phyloP scores from a whole-genome alignment of 2,329 filamentous ascomycete species.

The Clathrospora elynae region DNA sequence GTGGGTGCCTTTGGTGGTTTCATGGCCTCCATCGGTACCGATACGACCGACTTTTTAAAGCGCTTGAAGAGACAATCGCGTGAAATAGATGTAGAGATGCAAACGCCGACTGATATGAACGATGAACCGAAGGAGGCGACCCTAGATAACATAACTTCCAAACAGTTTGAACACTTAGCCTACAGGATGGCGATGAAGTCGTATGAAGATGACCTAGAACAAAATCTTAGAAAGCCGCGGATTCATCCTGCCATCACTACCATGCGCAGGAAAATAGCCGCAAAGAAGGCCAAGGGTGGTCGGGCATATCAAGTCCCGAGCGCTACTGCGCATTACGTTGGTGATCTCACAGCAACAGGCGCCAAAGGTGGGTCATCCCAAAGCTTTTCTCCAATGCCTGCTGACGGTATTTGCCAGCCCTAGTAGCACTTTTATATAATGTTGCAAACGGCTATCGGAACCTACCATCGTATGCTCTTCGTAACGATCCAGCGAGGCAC shows the following conservation, averaged over 20 bases:
- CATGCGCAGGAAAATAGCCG: conserved; percentile 7
- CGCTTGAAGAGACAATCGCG: conserved; percentile 12
- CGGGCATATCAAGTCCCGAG: conserved; percentile 21
- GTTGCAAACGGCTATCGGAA: conserved; percentile 28
- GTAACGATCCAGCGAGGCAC: conserved; percentile 19
- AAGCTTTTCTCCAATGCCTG: not conserved
- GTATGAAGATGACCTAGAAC: conserved; percentile 11
- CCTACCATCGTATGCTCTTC: conserved; percentile 21
- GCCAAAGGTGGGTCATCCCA: conserved; percentile 7
- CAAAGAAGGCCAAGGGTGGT: conserved; percentile 14
- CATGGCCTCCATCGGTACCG: conserved; percentile 13
- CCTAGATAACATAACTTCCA: not conserved
- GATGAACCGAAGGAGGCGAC: not conserved
- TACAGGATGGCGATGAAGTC: conserved; percentile 25
- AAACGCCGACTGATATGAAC: not conserved
- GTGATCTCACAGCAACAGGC: conserved; percentile 18
- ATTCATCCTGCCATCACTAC: not conserved
- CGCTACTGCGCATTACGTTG: conserved; percentile 19
- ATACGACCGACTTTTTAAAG: conserved; percentile 18
- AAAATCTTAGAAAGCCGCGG: conserved; percentile 11
- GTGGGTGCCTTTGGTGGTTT: conserved; percentile 21
- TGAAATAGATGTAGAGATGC: not conserved
- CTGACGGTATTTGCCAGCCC: conserved; percentile 20
- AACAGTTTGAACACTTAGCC: conserved; percentile 18
- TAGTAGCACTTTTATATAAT: conserved; percentile 29